A percentile compares a stretch with the other conserved stretches of the same genome.
Evolutionary conservation across 345 rosid species (phyloP).

Genomic region (Gossypium thurberi): DNA sequence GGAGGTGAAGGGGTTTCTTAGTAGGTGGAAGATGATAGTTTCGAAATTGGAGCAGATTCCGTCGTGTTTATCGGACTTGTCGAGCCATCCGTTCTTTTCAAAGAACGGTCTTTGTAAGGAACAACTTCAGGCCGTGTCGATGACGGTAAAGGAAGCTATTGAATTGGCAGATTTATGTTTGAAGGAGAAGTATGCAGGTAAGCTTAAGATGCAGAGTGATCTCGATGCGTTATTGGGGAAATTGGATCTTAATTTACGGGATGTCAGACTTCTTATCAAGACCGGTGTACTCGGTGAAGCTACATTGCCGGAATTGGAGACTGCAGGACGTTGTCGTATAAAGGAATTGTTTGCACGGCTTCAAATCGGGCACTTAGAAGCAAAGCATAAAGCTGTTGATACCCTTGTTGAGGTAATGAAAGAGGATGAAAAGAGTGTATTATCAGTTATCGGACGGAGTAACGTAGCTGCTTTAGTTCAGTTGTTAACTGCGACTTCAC

Average conservation of each 20-base stretch:
- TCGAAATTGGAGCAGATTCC: constrained; percentile 85
- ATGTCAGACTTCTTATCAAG: constrained; percentile 77
- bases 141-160: constrained; percentile 47
- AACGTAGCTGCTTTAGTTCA: constrained; percentile 77
- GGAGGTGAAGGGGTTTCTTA: constrained; percentile 60
- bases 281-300: constrained; percentile 85
- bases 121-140: constrained; percentile 65
- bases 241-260: constrained; percentile 68
- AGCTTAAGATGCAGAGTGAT: constrained; percentile 87
- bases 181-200: constrained; percentile 71
- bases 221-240: constrained; percentile 81
- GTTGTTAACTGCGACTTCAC: constrained; percentile 66
- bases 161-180: constrained; percentile 50
- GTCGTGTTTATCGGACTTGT: constrained; percentile 57
- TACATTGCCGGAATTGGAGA: constrained; percentile 41
- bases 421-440: constrained; percentile 71
- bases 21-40: constrained; percentile 81
- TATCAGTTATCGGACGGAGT: constrained; percentile 50
- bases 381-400: constrained; percentile 81
- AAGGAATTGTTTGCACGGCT: constrained; percentile 83
- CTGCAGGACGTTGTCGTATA: constrained; percentile 32
- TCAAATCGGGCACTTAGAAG: constrained; percentile 91
- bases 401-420: constrained; percentile 64
- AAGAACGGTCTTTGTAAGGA: constrained; percentile 81
- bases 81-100: constrained; percentile 89